Conservation (phyloP, 345 rosid genomes). For the Ailanthus altissimus region DNA sequence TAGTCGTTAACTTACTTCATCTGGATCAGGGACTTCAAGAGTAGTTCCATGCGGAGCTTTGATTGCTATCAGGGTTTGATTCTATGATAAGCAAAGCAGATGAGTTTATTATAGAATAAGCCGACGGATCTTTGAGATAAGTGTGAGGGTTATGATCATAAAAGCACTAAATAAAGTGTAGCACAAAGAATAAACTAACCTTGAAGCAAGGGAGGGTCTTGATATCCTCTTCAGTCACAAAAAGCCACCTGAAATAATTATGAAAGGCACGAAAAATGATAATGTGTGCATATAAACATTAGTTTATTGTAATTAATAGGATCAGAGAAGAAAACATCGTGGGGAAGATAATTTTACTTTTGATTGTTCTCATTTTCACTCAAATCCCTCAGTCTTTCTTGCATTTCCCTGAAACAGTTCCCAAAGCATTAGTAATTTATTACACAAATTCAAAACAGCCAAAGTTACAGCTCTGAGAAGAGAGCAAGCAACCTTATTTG, state of each 20-base stretch:
- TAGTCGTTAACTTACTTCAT: conserved; percentile 59
- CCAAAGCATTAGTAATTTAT: conserved; percentile 37
- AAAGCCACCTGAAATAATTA: conserved; percentile 76
- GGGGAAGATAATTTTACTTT: conserved; percentile 47
- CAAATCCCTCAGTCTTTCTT: conserved; percentile 69
- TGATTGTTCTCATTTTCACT: conserved; percentile 82
- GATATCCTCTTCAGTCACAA: conserved; percentile 88
- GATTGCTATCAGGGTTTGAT: conserved; percentile 91
- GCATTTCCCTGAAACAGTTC: conserved; percentile 65
- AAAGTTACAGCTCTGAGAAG: conserved; percentile 22
- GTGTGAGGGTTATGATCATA: neutral
- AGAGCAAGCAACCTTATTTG: conserved; percentile 69
- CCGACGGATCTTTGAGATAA: conserved; percentile 25
- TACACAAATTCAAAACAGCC: conserved; percentile 21
- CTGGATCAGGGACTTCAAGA: conserved; percentile 93
- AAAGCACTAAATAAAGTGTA: conserved; percentile 11
- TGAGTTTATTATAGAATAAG: conserved; percentile 22
- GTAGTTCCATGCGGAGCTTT: conserved; percentile 99
- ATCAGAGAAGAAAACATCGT: conserved; percentile 2
- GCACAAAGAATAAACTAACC: conserved; percentile 39
- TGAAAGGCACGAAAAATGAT: conserved; percentile 20
- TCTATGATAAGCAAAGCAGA: conserved; percentile 46
- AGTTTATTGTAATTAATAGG: conserved; percentile 3
- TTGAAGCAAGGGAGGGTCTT: conserved; percentile 74
- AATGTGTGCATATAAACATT: conserved; percentile 15